Evolutionary conservation across 495 filamentous ascomycete genomes (phyloP).

Genomic region (Annulohypoxylon bovei): DNA sequence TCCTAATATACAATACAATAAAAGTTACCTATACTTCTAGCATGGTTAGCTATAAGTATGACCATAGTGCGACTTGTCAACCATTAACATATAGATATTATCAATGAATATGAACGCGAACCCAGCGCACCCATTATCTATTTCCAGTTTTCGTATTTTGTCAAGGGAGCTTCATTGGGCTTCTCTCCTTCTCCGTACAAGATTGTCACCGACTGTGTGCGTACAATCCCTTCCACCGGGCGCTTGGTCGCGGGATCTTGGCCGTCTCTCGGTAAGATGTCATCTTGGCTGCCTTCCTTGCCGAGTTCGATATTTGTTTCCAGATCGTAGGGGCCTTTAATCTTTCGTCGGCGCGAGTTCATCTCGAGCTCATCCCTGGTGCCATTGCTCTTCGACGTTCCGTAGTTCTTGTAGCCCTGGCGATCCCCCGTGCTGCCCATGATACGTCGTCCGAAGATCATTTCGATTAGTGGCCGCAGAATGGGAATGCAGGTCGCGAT

Average conservation of each 20-base stretch:
- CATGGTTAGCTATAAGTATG: background rate
- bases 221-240: conserved; percentile 1
- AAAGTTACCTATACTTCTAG: background rate
- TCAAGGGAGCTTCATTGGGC: background rate
- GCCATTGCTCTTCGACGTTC: background rate
- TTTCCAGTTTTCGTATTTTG: conserved; percentile 50
- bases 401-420: conserved; percentile 34
- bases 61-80: background rate
- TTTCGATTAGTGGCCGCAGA: conserved; percentile 55
- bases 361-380: background rate
- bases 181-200: background rate
- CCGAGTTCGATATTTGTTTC: conserved; percentile 2
- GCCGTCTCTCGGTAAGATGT: background rate
- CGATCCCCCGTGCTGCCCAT: background rate
- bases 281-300: conserved; percentile 4
- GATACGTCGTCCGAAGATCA: conserved; percentile 14
- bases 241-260: background rate
- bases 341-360: background rate
- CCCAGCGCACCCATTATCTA: background rate
- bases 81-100: background rate
- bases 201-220: conserved; percentile 9
- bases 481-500: conserved; percentile 62
- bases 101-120: background rate
- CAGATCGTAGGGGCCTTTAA: conserved; percentile 8
- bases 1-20: conserved; percentile 2